A percentile compares a stretch with the other conserved stretches of the same genome.
phyloP scores from a whole-genome alignment of 2,329 filamentous ascomycete species.

The Monilinia laxa region DNA sequence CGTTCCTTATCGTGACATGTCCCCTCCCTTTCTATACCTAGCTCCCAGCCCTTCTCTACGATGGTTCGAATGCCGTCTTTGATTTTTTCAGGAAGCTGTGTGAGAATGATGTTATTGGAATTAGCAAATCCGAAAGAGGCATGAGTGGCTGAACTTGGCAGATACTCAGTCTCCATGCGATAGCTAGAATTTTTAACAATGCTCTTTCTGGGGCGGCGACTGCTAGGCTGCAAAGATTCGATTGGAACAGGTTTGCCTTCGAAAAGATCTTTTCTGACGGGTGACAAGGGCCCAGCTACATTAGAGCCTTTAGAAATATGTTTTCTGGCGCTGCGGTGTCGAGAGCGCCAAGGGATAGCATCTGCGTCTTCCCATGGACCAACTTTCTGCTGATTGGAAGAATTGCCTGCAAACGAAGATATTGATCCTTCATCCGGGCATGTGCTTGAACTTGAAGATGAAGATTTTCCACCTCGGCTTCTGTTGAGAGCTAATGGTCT shows the following conservation, averaged over 20 bases:
- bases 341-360: neutral
- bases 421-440: neutral
- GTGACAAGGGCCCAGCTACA: too few relatives aligned
- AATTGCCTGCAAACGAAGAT: neutral
- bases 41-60: neutral
- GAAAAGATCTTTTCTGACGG: too few relatives aligned
- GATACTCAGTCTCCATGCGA: conserved; percentile 9
- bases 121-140: neutral
- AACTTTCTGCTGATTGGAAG: neutral
- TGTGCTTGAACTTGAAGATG: neutral
- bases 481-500: neutral
- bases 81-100: neutral
- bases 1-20: neutral
- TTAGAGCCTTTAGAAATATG: neutral
- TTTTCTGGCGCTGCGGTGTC: neutral
- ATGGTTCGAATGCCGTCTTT: conserved; percentile 16
- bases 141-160: neutral
- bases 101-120: neutral
- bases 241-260: too few relatives aligned
- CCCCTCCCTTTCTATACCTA: neutral
- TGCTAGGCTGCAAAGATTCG: neutral
- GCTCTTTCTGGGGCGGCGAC: neutral
- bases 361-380: neutral
- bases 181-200: neutral
- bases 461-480: neutral